Evolutionary conservation across 2,329 filamentous ascomycete genomes (phyloP).

Genomic region (Chalaropsis thielavioides): DNA sequence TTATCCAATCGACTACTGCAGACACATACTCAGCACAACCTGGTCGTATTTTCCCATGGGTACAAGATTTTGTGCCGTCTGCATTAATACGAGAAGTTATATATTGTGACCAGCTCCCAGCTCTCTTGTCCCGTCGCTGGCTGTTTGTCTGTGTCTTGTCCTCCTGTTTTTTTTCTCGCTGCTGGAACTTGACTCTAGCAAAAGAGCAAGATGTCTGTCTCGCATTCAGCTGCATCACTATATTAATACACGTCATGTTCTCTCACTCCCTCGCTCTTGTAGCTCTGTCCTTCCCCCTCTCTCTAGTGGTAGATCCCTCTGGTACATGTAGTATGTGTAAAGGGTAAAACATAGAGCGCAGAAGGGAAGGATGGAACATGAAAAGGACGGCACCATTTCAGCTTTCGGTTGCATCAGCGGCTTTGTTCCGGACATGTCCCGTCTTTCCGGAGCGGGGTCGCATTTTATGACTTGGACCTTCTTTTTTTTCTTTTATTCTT

Average conservation of each 20-base stretch:
- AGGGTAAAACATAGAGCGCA: neutral
- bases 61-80: neutral
- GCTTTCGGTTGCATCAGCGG: neutral
- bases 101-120: neutral
- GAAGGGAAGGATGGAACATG: neutral
- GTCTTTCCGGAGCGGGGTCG: neutral
- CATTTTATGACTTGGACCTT: neutral
- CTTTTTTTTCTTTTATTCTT: neutral
- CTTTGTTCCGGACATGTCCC: neutral
- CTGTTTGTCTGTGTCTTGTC: neutral
- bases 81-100: neutral
- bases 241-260: constrained; percentile 2
- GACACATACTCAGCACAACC: neutral
- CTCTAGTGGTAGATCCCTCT: neutral
- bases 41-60: neutral
- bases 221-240: neutral
- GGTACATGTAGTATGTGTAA: neutral
- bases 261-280: neutral
- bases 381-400: neutral
- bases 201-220: neutral
- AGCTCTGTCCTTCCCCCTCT: neutral
- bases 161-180: neutral
- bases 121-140: neutral
- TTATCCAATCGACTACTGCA: too few species aligned
- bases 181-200: neutral